Evolutionary conservation across 768 basidiomycete genomes (phyloP).

Genomic region (Boletus rubescentipes): DNA sequence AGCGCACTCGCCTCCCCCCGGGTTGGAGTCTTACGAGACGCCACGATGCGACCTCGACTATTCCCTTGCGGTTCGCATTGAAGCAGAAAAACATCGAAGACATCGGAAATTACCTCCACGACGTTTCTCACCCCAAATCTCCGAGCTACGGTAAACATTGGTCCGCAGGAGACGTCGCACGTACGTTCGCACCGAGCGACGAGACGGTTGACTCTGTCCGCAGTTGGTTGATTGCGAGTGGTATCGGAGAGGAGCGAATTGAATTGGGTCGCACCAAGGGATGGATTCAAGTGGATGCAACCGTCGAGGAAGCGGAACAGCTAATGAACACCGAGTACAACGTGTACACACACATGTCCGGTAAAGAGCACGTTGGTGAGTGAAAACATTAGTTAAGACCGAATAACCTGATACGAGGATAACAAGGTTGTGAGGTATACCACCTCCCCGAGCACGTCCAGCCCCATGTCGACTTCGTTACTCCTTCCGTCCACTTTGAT

Average conservation of each 20-base stretch:
- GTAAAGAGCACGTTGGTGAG: slow-evolving; percentile 27
- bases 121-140: slow-evolving; percentile 36
- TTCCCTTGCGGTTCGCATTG: slow-evolving; percentile 35
- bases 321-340: slow-evolving; percentile 35
- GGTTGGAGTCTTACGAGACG: slow-evolving; percentile 40
- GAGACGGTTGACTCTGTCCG: slow-evolving; percentile 24
- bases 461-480: slow-evolving; percentile 36
- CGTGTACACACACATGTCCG: slow-evolving; percentile 29
- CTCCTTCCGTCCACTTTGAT: slow-evolving; percentile 37
- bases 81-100: slow-evolving; percentile 30
- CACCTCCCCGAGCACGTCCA: slow-evolving; percentile 32
- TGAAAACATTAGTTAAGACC: background rate
- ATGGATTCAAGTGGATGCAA: slow-evolving; percentile 29
- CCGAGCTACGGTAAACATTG: slow-evolving; percentile 34
- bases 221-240: slow-evolving; percentile 25
- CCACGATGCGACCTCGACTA: slow-evolving; percentile 31
- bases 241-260: slow-evolving; percentile 24
- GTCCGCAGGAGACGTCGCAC: slow-evolving; percentile 25
- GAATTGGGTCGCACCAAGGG: slow-evolving; percentile 15
- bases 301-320: slow-evolving; percentile 32
- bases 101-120: slow-evolving; percentile 26
- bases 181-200: slow-evolving; percentile 22
- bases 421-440: slow-evolving; percentile 33
- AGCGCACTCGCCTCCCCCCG: slow-evolving; percentile 33
- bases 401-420: background rate